Conservation (phyloP, 805 yeast species). For the Candida suzukii region DNA sequence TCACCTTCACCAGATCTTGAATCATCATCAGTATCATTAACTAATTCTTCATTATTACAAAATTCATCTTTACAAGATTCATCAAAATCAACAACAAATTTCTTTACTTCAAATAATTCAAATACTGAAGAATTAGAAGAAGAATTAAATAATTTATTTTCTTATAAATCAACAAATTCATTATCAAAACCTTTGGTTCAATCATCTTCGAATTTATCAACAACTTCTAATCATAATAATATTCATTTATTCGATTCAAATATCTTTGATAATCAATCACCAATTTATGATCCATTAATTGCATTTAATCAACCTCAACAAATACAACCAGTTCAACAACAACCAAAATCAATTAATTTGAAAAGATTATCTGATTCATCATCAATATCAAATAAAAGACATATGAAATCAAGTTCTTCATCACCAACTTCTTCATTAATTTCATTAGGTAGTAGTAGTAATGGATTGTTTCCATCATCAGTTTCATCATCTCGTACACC, state of each 20-base stretch:
- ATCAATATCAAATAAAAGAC: not conserved
- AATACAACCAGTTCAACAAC: too few relatives aligned
- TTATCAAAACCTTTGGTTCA: not conserved
- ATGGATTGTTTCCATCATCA: not conserved
- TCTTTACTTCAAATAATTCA: not conserved
- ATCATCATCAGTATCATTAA: too few relatives aligned
- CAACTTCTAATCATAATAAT: not conserved
- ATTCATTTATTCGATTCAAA: not conserved
- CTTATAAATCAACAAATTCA: not conserved
- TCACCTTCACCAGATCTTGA: not conserved
- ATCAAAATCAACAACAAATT: not conserved
- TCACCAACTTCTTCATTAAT: constrained; percentile 2
- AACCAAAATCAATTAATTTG: not conserved
- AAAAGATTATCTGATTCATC: not conserved
- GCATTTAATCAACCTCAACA: not conserved
- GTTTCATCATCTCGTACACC: constrained; percentile 1
- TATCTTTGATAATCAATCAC: constrained; percentile 1
- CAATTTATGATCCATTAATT: not conserved
- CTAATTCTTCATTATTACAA: too few relatives aligned
- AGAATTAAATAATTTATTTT: constrained; percentile 2
- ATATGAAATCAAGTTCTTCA: not conserved
- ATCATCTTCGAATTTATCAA: not conserved
- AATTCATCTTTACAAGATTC: too few relatives aligned
- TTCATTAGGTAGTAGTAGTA: not conserved
- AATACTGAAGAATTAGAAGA: not conserved